Evolutionary conservation across 805 yeast species (phyloP), one percentile per base, ranked within the genome.

Genomic region (Yarrowia osloensis): DNA sequence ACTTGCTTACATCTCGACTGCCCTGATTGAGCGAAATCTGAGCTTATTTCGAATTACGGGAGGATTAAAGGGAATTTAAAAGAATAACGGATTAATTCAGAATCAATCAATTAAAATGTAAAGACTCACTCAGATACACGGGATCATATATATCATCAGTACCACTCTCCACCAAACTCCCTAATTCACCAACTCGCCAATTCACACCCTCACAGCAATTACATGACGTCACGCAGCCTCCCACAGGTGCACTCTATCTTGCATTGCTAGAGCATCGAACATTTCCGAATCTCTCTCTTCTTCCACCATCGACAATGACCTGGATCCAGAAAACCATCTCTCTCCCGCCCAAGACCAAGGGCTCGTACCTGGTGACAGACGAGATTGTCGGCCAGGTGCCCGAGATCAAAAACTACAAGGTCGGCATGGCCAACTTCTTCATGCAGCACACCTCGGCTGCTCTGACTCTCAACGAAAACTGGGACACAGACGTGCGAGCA

Each of bases 371-470:
- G 29, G 84, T 90, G 67, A 88, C 92, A 1, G 87, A 88, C 55
- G 95, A 89, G 70, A 81, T 90, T 4, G 68, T 82, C 13, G 37
- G 70, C 7, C 79, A 82, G 19, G 73, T 90, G 13, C 91, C 93
- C 0, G 86, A 87, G 70, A 74, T 90, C 68, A 80, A 80, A 66
- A 74, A 84, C 42, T 86, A 83, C 76, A 84, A 86, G 73, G 77
- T 88, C 11, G 96, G 96, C 1, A 77, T 84, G 28, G 75, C 88
- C 66, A 83, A 89, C 71, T 76, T 90, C 28, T 90, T 90, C 74
- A 77, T 89, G 54, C 90, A 88, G 74, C 96, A 90, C 76, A 89
- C 96, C 1, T 86, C 91, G 11, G 93, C 93, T 4, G 95, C 88
- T 0, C 75, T 90, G 47, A 86, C 92, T 0, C 76, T 90, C 67